Evolutionary conservation across 2,329 filamentous ascomycete species (phyloP).

Genomic region (Phaeosphaeria sp.): DNA sequence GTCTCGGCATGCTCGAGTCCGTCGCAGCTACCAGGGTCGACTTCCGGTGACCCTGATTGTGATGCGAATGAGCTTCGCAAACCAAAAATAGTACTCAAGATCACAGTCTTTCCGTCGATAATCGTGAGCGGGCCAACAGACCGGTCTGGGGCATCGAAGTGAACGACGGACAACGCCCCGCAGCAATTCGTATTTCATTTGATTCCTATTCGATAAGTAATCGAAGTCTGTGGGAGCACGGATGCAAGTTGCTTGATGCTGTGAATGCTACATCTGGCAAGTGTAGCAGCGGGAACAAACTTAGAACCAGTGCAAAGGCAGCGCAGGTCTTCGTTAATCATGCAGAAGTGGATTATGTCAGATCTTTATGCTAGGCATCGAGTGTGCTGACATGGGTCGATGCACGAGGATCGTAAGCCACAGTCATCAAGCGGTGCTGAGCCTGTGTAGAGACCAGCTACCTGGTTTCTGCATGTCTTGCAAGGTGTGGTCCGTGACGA

Average conservation of each 20-base stretch:
- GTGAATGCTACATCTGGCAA: neutral
- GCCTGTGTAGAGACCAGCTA: conserved; percentile 20
- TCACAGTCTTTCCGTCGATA: neutral
- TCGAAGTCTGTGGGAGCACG: neutral
- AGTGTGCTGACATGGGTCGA: conserved; percentile 11
- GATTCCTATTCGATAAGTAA: neutral
- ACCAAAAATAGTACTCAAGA: neutral
- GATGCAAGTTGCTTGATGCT: neutral
- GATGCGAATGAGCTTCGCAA: neutral
- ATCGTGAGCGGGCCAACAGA: neutral
- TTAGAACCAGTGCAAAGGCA: neutral
- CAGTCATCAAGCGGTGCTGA: conserved; percentile 29
- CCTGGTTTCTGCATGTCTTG: conserved; percentile 11
- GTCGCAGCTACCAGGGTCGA: neutral
- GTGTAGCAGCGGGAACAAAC: conserved; percentile 18
- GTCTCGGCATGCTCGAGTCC: neutral
- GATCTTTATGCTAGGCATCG: conserved; percentile 15
- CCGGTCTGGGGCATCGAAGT: neutral
- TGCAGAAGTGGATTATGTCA: conserved; percentile 22
- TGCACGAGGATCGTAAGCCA: conserved; percentile 35
- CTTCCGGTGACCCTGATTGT: neutral
- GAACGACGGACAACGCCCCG: neutral
- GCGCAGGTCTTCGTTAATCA: neutral
- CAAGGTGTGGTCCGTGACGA: conserved; percentile 3
- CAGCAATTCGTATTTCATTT: neutral